Percentiles rank a stretch among this genome's conserved stretches.
Evolutionary conservation across 2,329 filamentous ascomycete species (phyloP).

Genomic region (Aureobasidium sp.): DNA sequence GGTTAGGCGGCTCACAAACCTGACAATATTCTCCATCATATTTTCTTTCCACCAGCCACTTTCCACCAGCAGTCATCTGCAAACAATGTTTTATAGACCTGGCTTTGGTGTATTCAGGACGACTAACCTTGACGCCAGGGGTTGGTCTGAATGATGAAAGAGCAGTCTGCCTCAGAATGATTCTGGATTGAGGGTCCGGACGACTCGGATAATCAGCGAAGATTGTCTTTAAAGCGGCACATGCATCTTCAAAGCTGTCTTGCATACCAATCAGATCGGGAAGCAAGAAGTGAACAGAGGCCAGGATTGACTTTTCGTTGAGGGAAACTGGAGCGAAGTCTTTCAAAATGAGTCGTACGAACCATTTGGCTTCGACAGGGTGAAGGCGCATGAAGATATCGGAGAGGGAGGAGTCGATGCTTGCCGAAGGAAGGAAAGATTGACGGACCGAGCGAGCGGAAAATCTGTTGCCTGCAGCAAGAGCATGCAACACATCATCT

Average conservation of each 20-base stretch:
- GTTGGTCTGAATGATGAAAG: constrained; percentile 29
- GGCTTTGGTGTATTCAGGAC: constrained; percentile 37
- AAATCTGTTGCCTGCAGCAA: constrained; percentile 62
- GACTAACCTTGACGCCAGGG: constrained; percentile 38
- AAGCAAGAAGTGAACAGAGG: constrained; percentile 58
- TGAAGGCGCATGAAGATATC: constrained; percentile 42
- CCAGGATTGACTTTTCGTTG: constrained; percentile 48
- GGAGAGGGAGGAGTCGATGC: constrained; percentile 24
- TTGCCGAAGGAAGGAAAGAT: not conserved
- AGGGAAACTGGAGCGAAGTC: constrained; percentile 60
- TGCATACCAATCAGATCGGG: constrained; percentile 63
- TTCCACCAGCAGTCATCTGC: constrained; percentile 50
- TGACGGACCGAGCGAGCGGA: constrained; percentile 56
- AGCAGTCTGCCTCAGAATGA: constrained; percentile 29
- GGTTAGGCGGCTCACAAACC: not conserved
- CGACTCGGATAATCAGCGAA: constrained; percentile 30
- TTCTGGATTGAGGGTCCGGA: constrained; percentile 27
- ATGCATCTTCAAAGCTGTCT: constrained; percentile 55
- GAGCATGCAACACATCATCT: constrained; percentile 53
- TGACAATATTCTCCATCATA: constrained; percentile 85
- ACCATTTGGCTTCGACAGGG: constrained; percentile 74
- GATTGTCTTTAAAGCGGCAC: constrained; percentile 43
- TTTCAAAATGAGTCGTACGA: constrained; percentile 72
- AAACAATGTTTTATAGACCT: constrained; percentile 62
- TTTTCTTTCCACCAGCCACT: constrained; percentile 70